Conservation (phyloP, 805 yeast genomes). For the Grigorovia humatica region DNA sequence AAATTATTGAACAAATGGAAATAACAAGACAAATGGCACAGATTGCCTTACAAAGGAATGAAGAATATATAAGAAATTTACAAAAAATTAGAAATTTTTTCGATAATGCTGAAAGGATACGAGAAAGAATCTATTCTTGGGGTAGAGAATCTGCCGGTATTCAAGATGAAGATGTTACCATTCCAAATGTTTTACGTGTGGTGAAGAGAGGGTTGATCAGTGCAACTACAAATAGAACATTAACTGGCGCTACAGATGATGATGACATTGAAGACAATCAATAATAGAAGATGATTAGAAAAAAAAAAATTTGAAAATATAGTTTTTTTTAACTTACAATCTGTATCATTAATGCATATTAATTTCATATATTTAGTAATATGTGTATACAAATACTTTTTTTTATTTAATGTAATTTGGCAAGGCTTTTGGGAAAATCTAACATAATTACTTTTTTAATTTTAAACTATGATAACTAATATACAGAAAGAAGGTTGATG, state of each 20-base stretch:
- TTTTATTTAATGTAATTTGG: background rate
- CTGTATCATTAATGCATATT: background rate
- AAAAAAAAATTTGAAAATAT: too few relatives aligned
- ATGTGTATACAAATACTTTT: background rate
- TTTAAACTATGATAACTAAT: background rate
- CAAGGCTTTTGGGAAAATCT: background rate
- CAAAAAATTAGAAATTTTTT: slow-evolving; percentile 64
- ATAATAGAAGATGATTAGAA: background rate
- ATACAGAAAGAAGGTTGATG: background rate
- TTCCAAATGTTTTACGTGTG: slow-evolving; percentile 28
- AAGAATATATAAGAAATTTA: slow-evolving; percentile 77
- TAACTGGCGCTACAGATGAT: slow-evolving; percentile 8
- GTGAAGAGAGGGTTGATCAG: slow-evolving; percentile 30
- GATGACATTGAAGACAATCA: slow-evolving; percentile 4
- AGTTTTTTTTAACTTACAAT: background rate
- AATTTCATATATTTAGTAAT: background rate
- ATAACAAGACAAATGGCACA: slow-evolving; percentile 64
- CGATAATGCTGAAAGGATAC: slow-evolving; percentile 66
- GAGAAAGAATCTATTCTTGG: slow-evolving; percentile 67
- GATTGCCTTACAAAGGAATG: slow-evolving; percentile 70
- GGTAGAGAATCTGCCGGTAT: slow-evolving; percentile 73
- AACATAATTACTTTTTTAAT: background rate
- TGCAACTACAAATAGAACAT: slow-evolving; percentile 27
- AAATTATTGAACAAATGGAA: slow-evolving; percentile 45
- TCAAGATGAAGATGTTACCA: slow-evolving; percentile 36